A percentile compares a stretch with the other conserved stretches of the same genome.
These are phyloP conservation scores for Penicillium ochrochloron DNA, from an alignment of 495 filamentous ascomycete species.

Conservation along the genomic window DNA sequence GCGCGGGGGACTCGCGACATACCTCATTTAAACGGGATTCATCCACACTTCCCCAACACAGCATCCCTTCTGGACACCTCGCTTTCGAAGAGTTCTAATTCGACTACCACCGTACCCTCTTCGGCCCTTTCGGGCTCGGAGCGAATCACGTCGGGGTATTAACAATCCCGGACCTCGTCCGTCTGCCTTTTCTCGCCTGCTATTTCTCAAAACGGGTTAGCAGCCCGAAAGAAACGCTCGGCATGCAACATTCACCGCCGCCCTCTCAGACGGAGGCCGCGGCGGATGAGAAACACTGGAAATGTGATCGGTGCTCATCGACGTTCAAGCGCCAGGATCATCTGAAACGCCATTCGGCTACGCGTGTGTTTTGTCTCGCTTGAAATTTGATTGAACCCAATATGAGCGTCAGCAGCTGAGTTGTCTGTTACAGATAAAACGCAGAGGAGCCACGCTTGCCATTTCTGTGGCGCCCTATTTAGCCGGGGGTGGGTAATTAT, in stretches of 20 bases:
- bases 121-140: background rate
- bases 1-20: background rate
- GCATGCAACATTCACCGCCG: constrained; percentile 22
- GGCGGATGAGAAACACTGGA: constrained; percentile 25
- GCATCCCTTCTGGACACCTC: background rate
- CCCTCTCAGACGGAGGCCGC: background rate
- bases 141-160: constrained; percentile 17
- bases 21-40: constrained; percentile 14
- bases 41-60: constrained; percentile 15
- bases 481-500: constrained; percentile 37
- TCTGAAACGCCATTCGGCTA: constrained; percentile 35
- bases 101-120: background rate
- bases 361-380: constrained; percentile 29
- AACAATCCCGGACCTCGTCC: constrained; percentile 12
- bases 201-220: constrained; percentile 22
- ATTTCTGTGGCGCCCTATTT: constrained; percentile 38
- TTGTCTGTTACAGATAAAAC: constrained; percentile 27
- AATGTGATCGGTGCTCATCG: constrained; percentile 36
- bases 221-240: constrained; percentile 5
- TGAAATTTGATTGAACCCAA: background rate
- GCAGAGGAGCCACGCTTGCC: constrained; percentile 28
- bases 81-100: background rate
- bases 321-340: constrained; percentile 40
- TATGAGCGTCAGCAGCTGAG: background rate
- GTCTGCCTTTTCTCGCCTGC: constrained; percentile 15